Evolutionary conservation across 192 early-diverging fungal species (phyloP).

Genomic region (Diversispora eburnea): DNA sequence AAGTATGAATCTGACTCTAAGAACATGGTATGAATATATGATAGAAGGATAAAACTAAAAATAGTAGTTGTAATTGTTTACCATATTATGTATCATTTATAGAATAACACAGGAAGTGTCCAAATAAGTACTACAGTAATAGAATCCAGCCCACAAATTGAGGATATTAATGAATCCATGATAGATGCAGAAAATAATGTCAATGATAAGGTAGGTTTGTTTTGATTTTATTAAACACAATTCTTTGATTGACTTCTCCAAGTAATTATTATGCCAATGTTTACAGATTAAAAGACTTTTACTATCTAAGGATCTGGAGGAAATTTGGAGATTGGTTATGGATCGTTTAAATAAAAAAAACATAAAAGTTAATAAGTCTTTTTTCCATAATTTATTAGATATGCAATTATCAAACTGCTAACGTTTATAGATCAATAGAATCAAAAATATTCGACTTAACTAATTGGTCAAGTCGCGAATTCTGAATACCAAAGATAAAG

Average conservation of each 20-base stretch:
- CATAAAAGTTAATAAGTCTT: neutral
- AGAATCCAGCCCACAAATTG: neutral
- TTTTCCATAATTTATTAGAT: slow-evolving; percentile 1
- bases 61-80: too few species aligned
- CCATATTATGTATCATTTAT: too few species aligned
- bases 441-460: slow-evolving; percentile 16
- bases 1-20: too few species aligned
- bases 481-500: slow-evolving; percentile 20
- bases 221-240: neutral
- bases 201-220: slow-evolving; percentile 12
- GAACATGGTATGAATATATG: too few species aligned
- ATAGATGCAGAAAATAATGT: slow-evolving; percentile 6
- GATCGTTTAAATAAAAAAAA: slow-evolving; percentile 16
- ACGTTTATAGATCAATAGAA: slow-evolving; percentile 21
- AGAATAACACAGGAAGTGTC: too few species aligned
- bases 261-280: slow-evolving; percentile 22
- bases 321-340: slow-evolving; percentile 7
- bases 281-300: slow-evolving; percentile 27
- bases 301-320: slow-evolving; percentile 9
- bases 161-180: slow-evolving; percentile 6
- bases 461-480: slow-evolving; percentile 20
- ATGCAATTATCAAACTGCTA: neutral
- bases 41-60: too few species aligned
- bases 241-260: slow-evolving; percentile 6
- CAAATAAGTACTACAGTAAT: too few species aligned